Conservation (phyloP, 768 basidiomycete genomes). For the Neoboletus brunneissimus region DNA sequence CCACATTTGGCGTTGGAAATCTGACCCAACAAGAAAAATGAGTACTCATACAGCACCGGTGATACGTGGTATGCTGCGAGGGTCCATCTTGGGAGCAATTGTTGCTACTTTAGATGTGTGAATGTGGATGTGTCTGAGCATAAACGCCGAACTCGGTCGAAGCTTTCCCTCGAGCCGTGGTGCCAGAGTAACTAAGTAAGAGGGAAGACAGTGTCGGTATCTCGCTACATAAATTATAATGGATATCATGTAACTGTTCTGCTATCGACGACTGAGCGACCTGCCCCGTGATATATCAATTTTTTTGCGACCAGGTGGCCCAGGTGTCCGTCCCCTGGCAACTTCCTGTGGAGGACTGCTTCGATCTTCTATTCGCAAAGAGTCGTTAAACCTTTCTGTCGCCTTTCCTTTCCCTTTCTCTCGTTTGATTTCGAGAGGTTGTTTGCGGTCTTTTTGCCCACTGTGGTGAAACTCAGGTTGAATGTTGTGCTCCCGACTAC, state of each 20-base stretch:
- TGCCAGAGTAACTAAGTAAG: background rate
- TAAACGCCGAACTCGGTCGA: constrained; percentile 2
- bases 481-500: constrained; percentile 3
- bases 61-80: constrained; percentile 19
- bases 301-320: constrained; percentile 21
- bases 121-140: constrained; percentile 5
- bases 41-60: constrained; percentile 17
- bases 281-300: constrained; percentile 15
- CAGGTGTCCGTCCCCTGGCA: constrained; percentile 27
- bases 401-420: constrained; percentile 17
- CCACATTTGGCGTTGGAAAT: constrained; percentile 11
- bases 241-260: constrained; percentile 5
- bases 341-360: constrained; percentile 7
- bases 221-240: constrained; percentile 9
- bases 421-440: constrained; percentile 10
- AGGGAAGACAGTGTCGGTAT: constrained; percentile 4
- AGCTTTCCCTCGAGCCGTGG: background rate
- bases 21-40: constrained; percentile 1
- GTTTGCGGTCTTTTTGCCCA: constrained; percentile 6
- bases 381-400: background rate
- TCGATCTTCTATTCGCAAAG: constrained; percentile 15
- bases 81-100: constrained; percentile 14
- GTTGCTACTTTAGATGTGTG: constrained; percentile 3
- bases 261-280: constrained; percentile 24
- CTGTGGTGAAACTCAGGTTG: constrained; percentile 5